Conservation (phyloP, 2,329 filamentous ascomycete genomes). For the Microsporum ferrugineum region DNA sequence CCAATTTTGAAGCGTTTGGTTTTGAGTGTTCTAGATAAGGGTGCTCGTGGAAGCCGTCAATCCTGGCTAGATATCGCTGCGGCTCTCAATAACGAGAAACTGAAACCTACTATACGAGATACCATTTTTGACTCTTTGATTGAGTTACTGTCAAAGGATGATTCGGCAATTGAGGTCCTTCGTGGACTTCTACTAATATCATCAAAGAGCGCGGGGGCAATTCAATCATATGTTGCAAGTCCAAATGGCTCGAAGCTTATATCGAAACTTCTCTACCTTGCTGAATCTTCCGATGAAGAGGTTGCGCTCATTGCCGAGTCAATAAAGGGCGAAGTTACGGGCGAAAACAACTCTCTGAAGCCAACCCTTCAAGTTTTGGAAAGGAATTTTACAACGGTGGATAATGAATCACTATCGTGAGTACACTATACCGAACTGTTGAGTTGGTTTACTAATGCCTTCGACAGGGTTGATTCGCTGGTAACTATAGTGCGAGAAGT, state of each 20-base stretch:
- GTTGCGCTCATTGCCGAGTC: conserved; percentile 34
- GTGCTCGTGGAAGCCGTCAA: conserved; percentile 25
- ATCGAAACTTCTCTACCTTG: conserved; percentile 42
- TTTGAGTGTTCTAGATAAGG: conserved; percentile 26
- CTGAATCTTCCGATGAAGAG: conserved; percentile 44
- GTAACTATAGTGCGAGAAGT: conserved; percentile 43
- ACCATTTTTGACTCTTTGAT: conserved; percentile 31
- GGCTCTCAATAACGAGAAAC: conserved; percentile 29
- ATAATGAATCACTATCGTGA: conserved; percentile 35
- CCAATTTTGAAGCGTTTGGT: conserved; percentile 26
- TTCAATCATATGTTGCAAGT: conserved; percentile 36
- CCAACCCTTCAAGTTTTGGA: conserved; percentile 44
- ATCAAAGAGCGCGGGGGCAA: conserved; percentile 29
- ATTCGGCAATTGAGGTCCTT: conserved; percentile 26
- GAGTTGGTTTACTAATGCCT: conserved; percentile 18
- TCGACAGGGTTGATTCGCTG: conserved; percentile 45
- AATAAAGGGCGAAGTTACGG: conserved; percentile 26
- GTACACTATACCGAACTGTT: conserved; percentile 14
- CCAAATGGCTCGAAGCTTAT: conserved; percentile 40
- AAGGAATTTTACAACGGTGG: conserved; percentile 39
- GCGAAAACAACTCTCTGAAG: conserved; percentile 31
- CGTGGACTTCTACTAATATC: conserved; percentile 38
- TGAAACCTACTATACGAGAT: conserved; percentile 24
- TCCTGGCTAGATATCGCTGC: conserved; percentile 31
- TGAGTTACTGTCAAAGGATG: conserved; percentile 31